A percentile compares a stretch with the other conserved stretches of the same genome.
phyloP scores from a whole-genome alignment of 805 yeast species.

The Kodamaea leandrae region DNA sequence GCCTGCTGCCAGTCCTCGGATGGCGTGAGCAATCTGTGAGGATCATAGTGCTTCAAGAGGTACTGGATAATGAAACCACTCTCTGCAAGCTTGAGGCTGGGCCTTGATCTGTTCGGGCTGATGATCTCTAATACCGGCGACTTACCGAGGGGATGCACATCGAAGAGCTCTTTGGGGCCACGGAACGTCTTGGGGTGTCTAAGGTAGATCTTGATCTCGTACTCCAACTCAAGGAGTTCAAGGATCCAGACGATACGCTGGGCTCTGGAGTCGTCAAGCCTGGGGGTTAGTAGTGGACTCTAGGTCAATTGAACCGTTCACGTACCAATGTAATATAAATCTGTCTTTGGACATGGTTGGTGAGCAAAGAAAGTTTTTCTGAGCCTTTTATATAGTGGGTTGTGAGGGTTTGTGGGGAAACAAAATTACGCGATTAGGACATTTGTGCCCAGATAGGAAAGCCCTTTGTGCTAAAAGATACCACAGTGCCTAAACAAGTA shows the following conservation, averaged over 20 bases:
- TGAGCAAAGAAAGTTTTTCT: neutral
- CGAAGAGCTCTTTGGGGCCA: conserved; percentile 40
- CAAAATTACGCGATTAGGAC: neutral
- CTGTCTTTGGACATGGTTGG: conserved; percentile 15
- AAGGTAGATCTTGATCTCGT: conserved; percentile 51
- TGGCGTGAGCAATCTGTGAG: conserved; percentile 25
- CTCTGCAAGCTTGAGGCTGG: conserved; percentile 33
- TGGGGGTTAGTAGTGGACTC: conserved; percentile 7
- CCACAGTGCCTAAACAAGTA: too few species aligned
- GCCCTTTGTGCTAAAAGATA: neutral
- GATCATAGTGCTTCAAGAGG: conserved; percentile 35
- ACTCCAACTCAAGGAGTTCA: conserved; percentile 57
- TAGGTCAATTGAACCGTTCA: neutral
- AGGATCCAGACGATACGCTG: conserved; percentile 62
- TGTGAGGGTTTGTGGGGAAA: neutral
- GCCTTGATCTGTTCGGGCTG: conserved; percentile 32
- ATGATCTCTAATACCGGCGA: conserved; percentile 54
- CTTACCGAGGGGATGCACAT: conserved; percentile 62
- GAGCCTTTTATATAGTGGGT: neutral
- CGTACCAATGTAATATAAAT: conserved; percentile 29
- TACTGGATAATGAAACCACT: conserved; percentile 40
- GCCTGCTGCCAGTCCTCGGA: conserved; percentile 21
- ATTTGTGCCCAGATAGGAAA: neutral
- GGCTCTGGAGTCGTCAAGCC: conserved; percentile 57
- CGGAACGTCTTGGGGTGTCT: conserved; percentile 47